phyloP scores from a whole-genome alignment of 768 basidiomycete species.

The Termitomyces sp. region DNA sequence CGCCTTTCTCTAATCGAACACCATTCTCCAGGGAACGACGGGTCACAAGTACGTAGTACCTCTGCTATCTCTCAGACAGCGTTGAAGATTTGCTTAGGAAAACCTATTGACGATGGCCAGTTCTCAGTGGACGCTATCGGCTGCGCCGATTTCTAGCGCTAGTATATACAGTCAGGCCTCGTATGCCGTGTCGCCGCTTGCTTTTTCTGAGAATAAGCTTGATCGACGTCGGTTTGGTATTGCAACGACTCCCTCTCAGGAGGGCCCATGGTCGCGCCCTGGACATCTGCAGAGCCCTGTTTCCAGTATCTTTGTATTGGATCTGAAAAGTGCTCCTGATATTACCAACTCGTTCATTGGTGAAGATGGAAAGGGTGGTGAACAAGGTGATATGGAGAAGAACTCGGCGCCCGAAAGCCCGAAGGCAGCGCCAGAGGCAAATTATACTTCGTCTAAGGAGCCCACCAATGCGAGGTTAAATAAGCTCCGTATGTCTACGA shows the following conservation, averaged over 20 bases:
- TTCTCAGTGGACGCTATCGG: constrained; percentile 16
- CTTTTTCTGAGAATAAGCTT: constrained; percentile 12
- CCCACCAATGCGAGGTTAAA: neutral
- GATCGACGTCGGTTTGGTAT: constrained; percentile 20
- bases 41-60: constrained; percentile 1
- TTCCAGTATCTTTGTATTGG: constrained; percentile 1
- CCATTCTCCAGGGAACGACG: constrained; percentile 2
- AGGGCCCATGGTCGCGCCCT: constrained; percentile 12
- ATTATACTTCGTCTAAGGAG: neutral
- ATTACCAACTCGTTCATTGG: neutral
- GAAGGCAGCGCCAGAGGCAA: neutral
- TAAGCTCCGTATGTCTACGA: constrained; percentile 9
- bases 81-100: constrained; percentile 1
- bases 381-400: neutral
- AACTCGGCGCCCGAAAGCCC: neutral
- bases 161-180: constrained; percentile 22
- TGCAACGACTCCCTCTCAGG: constrained; percentile 16
- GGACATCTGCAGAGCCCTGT: constrained; percentile 1
- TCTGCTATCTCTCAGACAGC: neutral
- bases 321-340: neutral
- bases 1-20: constrained; percentile 11
- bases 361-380: neutral
- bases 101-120: constrained; percentile 7
- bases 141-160: constrained; percentile 15
- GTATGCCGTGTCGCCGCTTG: constrained; percentile 10